These are phyloP conservation scores for Leccinum angustisporum DNA, from an alignment of 1,284 basidiomycete species.

Conservation along the genomic window DNA sequence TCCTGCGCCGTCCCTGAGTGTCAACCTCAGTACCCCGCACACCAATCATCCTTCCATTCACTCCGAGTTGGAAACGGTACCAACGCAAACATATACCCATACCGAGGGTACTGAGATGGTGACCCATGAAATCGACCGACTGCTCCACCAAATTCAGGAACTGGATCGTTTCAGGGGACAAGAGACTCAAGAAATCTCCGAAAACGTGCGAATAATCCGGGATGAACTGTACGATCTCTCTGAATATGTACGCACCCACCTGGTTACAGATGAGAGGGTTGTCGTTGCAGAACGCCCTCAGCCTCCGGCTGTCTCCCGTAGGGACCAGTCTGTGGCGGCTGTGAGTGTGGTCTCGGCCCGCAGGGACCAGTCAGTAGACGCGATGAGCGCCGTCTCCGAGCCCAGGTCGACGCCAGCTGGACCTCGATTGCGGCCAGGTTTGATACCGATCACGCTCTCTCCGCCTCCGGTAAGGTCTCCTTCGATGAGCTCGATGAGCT, in stretches of 20 bases:
- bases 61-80: constrained; percentile 52
- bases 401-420: constrained; percentile 28
- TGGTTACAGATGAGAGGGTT: constrained; percentile 25
- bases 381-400: constrained; percentile 28
- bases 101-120: constrained; percentile 42
- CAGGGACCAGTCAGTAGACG: constrained; percentile 44
- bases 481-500: constrained; percentile 50
- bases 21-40: constrained; percentile 66
- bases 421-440: constrained; percentile 25
- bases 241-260: constrained; percentile 37
- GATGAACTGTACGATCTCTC: constrained; percentile 61
- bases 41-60: constrained; percentile 58
- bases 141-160: constrained; percentile 64
- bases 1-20: constrained; percentile 44
- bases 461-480: constrained; percentile 44
- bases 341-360: constrained; percentile 23
- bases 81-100: constrained; percentile 18
- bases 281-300: constrained; percentile 16
- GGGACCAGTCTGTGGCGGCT: constrained; percentile 44
- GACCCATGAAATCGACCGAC: constrained; percentile 62
- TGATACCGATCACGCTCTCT: constrained; percentile 33
- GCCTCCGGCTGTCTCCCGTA: constrained; percentile 33
- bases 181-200: constrained; percentile 60
- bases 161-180: constrained; percentile 56
- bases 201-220: constrained; percentile 59